Evolutionary conservation across 1,139 yeast genomes (phyloP).

Genomic region (Lodderomyces orthopsilosis): DNA sequence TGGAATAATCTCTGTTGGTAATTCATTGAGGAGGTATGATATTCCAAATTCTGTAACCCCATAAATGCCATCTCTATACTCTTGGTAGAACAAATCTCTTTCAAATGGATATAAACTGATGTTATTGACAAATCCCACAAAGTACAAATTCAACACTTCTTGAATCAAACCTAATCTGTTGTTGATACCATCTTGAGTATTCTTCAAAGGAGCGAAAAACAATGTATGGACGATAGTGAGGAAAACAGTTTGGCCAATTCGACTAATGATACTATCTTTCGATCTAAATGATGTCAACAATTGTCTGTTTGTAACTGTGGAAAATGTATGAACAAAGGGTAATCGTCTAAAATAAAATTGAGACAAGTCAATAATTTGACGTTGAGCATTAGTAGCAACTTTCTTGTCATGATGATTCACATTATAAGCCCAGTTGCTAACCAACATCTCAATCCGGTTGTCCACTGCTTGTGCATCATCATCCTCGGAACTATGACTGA

Average conservation of each 20-base stretch:
- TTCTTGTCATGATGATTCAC: slow-evolving; percentile 8
- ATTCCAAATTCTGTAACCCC: slow-evolving; percentile 64
- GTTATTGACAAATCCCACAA: slow-evolving; percentile 77
- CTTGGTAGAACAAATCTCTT: slow-evolving; percentile 74
- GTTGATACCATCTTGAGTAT: slow-evolving; percentile 54
- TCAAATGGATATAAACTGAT: slow-evolving; percentile 73
- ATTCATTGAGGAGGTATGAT: slow-evolving; percentile 63
- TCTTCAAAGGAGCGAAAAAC: slow-evolving; percentile 67
- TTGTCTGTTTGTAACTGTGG: slow-evolving; percentile 33
- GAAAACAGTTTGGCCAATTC: slow-evolving; percentile 65
- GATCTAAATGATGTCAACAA: slow-evolving; percentile 54
- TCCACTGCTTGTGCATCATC: slow-evolving; percentile 25
- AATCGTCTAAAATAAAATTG: slow-evolving; percentile 20
- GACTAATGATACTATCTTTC: slow-evolving; percentile 59
- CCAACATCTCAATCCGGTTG: slow-evolving; percentile 33
- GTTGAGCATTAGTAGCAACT: slow-evolving; percentile 2
- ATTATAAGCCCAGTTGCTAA: slow-evolving; percentile 34
- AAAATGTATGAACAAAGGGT: slow-evolving; percentile 26
- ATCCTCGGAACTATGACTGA: slow-evolving; percentile 47
- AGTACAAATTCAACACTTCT: slow-evolving; percentile 69
- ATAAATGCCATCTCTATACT: slow-evolving; percentile 70
- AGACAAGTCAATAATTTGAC: slow-evolving; percentile 17
- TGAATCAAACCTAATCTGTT: slow-evolving; percentile 76
- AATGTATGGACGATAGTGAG: slow-evolving; percentile 66
- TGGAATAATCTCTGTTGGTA: slow-evolving; percentile 70